phyloP scores from a whole-genome alignment of 2,329 filamentous ascomycete species.

The Fusarium buxicola region DNA sequence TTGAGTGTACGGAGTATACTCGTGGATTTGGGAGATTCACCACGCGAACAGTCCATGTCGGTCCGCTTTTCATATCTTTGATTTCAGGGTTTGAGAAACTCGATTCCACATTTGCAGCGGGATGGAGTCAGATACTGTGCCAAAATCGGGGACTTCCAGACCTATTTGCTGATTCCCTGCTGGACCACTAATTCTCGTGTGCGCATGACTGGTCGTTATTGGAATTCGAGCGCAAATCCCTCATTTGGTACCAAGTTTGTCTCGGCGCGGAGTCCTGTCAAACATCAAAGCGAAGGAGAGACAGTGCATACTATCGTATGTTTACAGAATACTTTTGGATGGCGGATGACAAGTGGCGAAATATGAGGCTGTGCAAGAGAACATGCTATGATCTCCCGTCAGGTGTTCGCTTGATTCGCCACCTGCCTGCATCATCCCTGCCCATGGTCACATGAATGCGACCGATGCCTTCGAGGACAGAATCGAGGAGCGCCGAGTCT shows the following conservation, averaged over 20 bases:
- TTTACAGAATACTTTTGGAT: neutral
- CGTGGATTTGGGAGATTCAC: no score
- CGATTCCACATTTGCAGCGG: constrained; percentile 3
- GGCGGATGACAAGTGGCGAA: neutral
- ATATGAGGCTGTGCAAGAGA: neutral
- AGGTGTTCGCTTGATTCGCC: constrained; percentile 51
- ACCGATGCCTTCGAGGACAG: constrained; percentile 53
- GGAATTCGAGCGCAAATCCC: constrained; percentile 9
- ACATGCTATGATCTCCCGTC: constrained; percentile 34
- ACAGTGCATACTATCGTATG: neutral
- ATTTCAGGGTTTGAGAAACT: constrained; percentile 14
- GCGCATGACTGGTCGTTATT: constrained; percentile 4
- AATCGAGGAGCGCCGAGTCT: constrained; percentile 49
- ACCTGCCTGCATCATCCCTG: constrained; percentile 54
- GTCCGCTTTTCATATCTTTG: no score
- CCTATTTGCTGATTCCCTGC: constrained; percentile 5
- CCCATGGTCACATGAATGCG: constrained; percentile 51
- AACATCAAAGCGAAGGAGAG: neutral
- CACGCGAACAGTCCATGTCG: neutral
- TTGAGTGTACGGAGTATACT: no score
- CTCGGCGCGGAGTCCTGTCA: neutral
- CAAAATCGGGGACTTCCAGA: neutral
- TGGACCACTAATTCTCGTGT: constrained; percentile 14
- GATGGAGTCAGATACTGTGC: constrained; percentile 9
- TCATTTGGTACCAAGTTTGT: constrained; percentile 7